phyloP scores from a whole-genome alignment of 495 filamentous ascomycete species.

The Schizothecium vesticola region DNA sequence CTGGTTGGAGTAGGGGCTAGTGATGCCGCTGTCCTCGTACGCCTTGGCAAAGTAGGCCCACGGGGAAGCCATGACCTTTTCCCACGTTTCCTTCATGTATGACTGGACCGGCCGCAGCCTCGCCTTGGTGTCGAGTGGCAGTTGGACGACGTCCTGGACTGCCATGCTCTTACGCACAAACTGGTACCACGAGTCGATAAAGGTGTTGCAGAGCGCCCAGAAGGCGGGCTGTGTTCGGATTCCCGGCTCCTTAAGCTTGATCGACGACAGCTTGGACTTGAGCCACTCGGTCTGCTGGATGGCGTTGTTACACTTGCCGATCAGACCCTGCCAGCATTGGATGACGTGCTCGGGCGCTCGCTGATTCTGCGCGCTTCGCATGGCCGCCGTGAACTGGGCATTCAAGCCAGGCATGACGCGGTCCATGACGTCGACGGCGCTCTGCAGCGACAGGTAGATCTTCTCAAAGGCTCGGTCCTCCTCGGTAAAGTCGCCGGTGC shows the following conservation, averaged over 20 bases:
- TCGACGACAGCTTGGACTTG: conserved; percentile 63
- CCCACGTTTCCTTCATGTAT: conserved; percentile 66
- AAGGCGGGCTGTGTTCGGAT: conserved; percentile 71
- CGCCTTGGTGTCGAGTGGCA: conserved; percentile 62
- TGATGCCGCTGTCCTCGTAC: conserved; percentile 10
- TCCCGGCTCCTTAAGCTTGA: conserved; percentile 78
- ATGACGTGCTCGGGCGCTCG: conserved; percentile 47
- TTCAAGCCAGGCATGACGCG: conserved; percentile 60
- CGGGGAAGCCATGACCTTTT: conserved; percentile 68
- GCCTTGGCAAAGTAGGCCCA: conserved; percentile 52
- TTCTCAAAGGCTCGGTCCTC: conserved; percentile 75
- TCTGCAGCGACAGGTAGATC: conserved; percentile 67
- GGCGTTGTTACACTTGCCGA: conserved; percentile 58
- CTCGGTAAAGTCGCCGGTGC: conserved; percentile 55
- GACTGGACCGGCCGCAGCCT: conserved; percentile 72
- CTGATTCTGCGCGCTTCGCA: conserved; percentile 38
- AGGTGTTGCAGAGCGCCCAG: conserved; percentile 74
- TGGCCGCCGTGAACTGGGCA: conserved; percentile 51
- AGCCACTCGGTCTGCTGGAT: conserved; percentile 62
- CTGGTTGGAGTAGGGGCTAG: conserved; percentile 32
- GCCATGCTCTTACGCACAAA: conserved; percentile 67
- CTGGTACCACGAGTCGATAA: conserved; percentile 70
- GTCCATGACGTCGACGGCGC: conserved; percentile 61
- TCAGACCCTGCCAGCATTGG: conserved; percentile 63
- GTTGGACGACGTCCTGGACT: conserved; percentile 51